phyloP scores from a whole-genome alignment of 2,329 filamentous ascomycete species.

The Cladophialophora psammophila region DNA sequence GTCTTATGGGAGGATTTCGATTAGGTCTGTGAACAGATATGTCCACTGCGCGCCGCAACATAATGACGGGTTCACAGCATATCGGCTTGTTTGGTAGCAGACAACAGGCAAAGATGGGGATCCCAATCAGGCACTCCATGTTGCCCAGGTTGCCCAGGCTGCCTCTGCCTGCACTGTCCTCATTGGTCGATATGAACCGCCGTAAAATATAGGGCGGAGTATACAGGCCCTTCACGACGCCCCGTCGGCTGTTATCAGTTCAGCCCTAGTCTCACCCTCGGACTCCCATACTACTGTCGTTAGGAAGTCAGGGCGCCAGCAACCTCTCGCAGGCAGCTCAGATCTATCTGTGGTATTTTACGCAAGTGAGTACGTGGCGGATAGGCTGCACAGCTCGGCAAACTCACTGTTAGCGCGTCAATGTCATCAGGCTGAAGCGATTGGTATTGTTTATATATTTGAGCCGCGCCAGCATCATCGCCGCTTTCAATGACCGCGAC shows the following conservation, averaged over 20 bases:
- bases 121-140: neutral
- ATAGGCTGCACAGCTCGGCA: conserved; percentile 7
- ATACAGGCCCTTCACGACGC: neutral
- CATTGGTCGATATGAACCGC: neutral
- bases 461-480: neutral
- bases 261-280: neutral
- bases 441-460: conserved; percentile 15
- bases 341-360: neutral
- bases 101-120: neutral
- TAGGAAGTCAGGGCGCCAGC: neutral
- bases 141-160: neutral
- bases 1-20: conserved; percentile 2
- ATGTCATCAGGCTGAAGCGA: conserved; percentile 17
- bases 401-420: neutral
- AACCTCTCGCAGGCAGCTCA: conserved; percentile 1
- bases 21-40: neutral
- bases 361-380: conserved; percentile 9
- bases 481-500: neutral
- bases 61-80: neutral
- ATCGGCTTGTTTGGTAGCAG: neutral
- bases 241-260: neutral
- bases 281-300: neutral
- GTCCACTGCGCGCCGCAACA: conserved; percentile 1
- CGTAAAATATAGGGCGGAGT: neutral
- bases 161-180: neutral